Evolutionary conservation across 2,329 filamentous ascomycete species (phyloP), one percentile per base, ranked within the genome.

Genomic region (Diaporthe batatas): DNA sequence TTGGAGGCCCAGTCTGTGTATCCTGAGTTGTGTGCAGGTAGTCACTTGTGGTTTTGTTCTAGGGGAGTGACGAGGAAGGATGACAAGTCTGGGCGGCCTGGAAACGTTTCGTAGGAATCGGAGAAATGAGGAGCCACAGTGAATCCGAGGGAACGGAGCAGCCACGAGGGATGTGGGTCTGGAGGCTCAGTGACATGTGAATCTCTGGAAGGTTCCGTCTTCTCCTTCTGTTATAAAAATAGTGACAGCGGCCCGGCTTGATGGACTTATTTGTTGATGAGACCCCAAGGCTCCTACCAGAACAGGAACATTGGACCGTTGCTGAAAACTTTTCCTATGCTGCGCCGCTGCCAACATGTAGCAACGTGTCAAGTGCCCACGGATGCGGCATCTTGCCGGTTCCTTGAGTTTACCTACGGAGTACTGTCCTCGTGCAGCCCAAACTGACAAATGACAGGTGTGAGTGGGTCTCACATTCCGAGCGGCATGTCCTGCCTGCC

Each of bases 141-240:
- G 62, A 53, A 53, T 67, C 62, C 62, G 62, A 53, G 62, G 5
- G 62, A 39, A 8, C 47, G 44, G 62, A 53, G 62, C 62, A 53
- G 62, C 62, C 62, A 67, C 62, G 62, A 67, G 62, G 62, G 62
- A 67, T 53, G 62, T 67, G 62, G 62, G 62, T 67, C 62, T 36
- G 18, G 14, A 39, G 47, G 62, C 12, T 51, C 62, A 39, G 32
- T 39, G n/a, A 14, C 62, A 67, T 67, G 62, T 67, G 62, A 67
- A 67, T 67, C 44, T 53, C 47, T 67, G 62, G 62, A 67, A 67
- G 62, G 47, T 67, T 67, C 47, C 47, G 62, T 67, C 47, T 67
- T 39, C n/a, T n/a, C 21, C 25, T 67, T 25, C 32, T 32, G 47
- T 36, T 47, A 25, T 67, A 67, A 67, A 39, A 53, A 67, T 67